phyloP scores from a whole-genome alignment of 2,329 filamentous ascomycete species.

The Davidsoniella australis region DNA sequence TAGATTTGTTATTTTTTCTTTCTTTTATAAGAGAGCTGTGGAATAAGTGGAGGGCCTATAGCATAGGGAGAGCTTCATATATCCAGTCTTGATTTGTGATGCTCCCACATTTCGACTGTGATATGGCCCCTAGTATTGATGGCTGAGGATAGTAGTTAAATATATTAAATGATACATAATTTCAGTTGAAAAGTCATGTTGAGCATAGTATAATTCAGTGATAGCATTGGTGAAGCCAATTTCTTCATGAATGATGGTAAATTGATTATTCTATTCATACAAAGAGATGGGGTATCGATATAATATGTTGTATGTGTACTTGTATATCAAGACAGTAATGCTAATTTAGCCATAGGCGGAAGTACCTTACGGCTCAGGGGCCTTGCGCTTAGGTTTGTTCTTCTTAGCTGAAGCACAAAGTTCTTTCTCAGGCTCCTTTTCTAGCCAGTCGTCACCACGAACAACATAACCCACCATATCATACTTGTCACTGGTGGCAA shows the following conservation, averaged over 20 bases:
- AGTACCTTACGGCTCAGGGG: background rate
- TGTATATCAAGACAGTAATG: background rate
- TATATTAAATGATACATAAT: background rate
- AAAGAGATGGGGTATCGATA: background rate
- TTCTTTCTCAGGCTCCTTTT: slow-evolving; percentile 19
- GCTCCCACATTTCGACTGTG: background rate
- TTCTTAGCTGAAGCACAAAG: slow-evolving; percentile 2
- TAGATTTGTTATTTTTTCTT: background rate
- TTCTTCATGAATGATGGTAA: background rate
- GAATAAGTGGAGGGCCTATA: no score
- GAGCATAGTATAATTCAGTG: background rate
- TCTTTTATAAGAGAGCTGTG: no score
- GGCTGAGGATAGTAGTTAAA: background rate
- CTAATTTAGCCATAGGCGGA: background rate
- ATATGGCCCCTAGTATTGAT: background rate
- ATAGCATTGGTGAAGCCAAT: background rate
- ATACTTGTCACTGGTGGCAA: slow-evolving; percentile 65
- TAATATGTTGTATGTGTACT: no score
- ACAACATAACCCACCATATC: slow-evolving; percentile 60
- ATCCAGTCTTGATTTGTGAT: background rate
- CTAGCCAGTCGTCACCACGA: slow-evolving; percentile 40
- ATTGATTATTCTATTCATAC: background rate
- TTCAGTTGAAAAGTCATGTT: background rate
- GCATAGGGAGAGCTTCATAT: background rate
- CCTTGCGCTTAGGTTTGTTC: slow-evolving; percentile 1